Evolutionary conservation across 371 early-diverging fungal species (phyloP), one percentile per base, ranked within the genome.

Genomic region (Mucor saturninus): DNA sequence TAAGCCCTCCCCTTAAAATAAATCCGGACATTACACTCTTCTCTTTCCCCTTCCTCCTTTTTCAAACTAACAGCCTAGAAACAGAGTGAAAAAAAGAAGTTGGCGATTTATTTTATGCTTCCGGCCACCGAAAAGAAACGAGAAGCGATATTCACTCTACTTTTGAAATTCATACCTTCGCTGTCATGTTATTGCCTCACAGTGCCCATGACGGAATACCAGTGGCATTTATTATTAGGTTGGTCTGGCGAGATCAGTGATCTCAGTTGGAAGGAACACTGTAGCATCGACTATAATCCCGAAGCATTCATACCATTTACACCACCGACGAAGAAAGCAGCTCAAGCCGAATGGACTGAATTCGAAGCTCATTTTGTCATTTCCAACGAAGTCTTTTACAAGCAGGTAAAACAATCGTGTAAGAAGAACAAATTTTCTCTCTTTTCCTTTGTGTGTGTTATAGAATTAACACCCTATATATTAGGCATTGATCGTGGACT

Each of bases 81-180:
- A 13, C 14, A 48, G 49, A 48, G 28, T 48, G 49, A 48, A 9
- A 50, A 50, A 50, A 46, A 46, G 46, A 50, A 30, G 28, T 1
- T 50, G 3, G 50, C 30, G 7, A 10, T 50, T 50, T 29, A 50
- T 13, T 50, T 50, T 29, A 30, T 13, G 9, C 29, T 5, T 4
- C 8, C 50, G 4, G 11, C 29, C 28, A 13, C 50, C 2, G 11
- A 9, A 4, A 30, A 13, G 30, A 50, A 29, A 50, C 8, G 30
- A 30, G 50, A 50, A 50, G 13, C 50, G 4, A 30, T 50, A 3
- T 26, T 50, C 21, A 50, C 9, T 5, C 9, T 50, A 2, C 10
- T 50, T 3, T 3, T 10, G 11, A 50, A 30, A 5, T 11, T 26
- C 14, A 29, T 10, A 30, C 5, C 6, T 29, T 11, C 3, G 4